Percentiles rank a stretch among this genome's conserved stretches.
phyloP scores from a whole-genome alignment of 805 yeast genomes.

The Groenewaldozyma salmanticensis region DNA sequence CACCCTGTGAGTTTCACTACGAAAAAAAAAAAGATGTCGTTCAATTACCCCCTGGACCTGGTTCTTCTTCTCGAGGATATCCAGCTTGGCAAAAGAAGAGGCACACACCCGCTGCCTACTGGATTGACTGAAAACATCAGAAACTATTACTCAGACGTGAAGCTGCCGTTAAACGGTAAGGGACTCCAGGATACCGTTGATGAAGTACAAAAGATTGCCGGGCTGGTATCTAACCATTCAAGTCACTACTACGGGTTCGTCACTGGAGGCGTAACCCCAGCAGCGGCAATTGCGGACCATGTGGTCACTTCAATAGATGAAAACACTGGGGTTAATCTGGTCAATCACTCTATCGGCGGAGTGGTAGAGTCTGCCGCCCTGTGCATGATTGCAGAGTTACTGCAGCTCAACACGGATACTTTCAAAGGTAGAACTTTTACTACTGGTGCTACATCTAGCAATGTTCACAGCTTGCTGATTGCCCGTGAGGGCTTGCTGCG shows the following conservation, averaged over 20 bases:
- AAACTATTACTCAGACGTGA: too few species aligned
- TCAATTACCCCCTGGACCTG: too few species aligned
- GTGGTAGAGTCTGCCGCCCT: conserved; percentile 10
- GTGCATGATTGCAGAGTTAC: conserved; percentile 12
- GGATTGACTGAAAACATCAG: too few species aligned
- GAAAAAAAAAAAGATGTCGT: too few species aligned
- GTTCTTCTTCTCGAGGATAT: too few species aligned
- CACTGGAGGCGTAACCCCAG: conserved; percentile 20
- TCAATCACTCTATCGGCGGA: conserved; percentile 10
- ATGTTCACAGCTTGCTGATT: conserved; percentile 14
- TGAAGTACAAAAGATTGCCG: too few species aligned
- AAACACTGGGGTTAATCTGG: conserved; percentile 10
- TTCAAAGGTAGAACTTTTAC: conserved; percentile 15
- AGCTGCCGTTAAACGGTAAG: too few species aligned
- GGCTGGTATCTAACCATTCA: conserved; percentile 14
- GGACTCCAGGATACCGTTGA: too few species aligned
- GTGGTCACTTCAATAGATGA: conserved; percentile 14
- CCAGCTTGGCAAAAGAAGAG: too few species aligned
- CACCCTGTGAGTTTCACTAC: too few species aligned
- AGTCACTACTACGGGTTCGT: conserved; percentile 18
- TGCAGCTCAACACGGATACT: conserved; percentile 7
- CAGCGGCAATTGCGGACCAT: conserved; percentile 18
- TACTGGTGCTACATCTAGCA: conserved; percentile 21
- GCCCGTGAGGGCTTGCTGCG: conserved; percentile 14
- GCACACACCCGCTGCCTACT: too few species aligned